Conservation (phyloP, 169 alveolate species). For the Plasmodium knowlesi region DNA sequence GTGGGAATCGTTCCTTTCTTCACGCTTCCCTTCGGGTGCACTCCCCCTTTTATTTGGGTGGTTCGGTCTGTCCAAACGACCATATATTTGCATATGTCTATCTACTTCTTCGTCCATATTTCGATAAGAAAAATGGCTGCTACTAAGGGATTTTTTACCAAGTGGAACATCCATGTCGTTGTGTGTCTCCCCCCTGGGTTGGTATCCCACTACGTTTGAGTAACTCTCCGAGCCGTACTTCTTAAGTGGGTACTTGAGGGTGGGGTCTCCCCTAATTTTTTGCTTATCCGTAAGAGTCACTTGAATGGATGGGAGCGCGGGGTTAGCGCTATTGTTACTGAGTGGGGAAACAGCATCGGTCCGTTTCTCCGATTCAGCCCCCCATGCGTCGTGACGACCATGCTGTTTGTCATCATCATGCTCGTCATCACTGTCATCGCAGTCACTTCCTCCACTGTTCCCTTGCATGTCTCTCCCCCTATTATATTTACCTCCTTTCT, state of each 20-base stretch:
- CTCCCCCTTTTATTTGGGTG: not conserved
- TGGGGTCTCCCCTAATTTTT: not conserved
- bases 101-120: not conserved
- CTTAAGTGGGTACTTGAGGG: conserved; percentile 5
- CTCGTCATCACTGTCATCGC: not conserved
- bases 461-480: not conserved
- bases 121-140: not conserved
- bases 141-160: conserved; percentile 12
- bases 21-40: not conserved
- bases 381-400: not conserved
- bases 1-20: not conserved
- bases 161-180: not conserved
- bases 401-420: too few relatives aligned
- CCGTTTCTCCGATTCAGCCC: not conserved
- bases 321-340: not conserved
- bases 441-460: not conserved
- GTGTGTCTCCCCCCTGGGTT: not conserved
- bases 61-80: not conserved
- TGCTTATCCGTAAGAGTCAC: not conserved
- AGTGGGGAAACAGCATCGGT: not conserved
- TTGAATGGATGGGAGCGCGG: not conserved
- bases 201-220: not conserved
- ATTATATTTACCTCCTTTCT: not conserved
- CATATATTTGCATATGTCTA: not conserved
- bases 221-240: conserved; percentile 13